Conservation (phyloP, 306 rosid species). For the Cicer pinnatifidum region DNA sequence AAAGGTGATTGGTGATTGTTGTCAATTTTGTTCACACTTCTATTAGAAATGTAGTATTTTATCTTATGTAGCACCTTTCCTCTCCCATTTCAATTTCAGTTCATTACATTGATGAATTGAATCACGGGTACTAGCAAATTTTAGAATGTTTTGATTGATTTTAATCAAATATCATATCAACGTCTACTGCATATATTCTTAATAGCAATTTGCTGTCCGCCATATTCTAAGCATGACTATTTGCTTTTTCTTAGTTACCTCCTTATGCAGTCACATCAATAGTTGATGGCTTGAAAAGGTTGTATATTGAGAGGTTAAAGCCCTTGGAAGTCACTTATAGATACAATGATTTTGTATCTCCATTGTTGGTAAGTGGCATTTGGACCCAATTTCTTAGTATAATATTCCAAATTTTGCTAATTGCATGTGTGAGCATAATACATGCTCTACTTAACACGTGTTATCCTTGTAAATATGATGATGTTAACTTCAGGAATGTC, state of each 20-base stretch:
- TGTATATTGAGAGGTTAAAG: conserved; percentile 78
- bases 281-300: conserved; percentile 79
- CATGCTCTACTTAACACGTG: conserved; percentile 13
- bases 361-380: conserved; percentile 67
- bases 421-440: conserved; percentile 1
- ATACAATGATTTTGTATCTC: conserved; percentile 82
- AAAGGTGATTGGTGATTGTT: neutral
- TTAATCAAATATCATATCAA: conserved; percentile 28
- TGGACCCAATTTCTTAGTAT: conserved; percentile 6
- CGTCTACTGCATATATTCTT: conserved; percentile 7
- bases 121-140: neutral
- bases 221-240: conserved; percentile 18
- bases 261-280: conserved; percentile 78
- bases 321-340: conserved; percentile 81
- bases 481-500: conserved; percentile 26
- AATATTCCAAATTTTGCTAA: conserved; percentile 21
- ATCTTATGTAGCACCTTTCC: neutral
- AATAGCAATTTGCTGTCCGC: conserved; percentile 24
- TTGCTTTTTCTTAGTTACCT: conserved; percentile 61
- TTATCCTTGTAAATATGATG: conserved; percentile 13
- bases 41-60: neutral
- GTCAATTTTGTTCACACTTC: neutral
- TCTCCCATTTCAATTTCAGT: conserved; percentile 13
- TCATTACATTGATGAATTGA: conserved; percentile 20
- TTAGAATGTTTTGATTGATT: conserved; percentile 4